Evolutionary conservation across 2,329 filamentous ascomycete species (phyloP), one percentile per base, ranked within the genome.

Genomic region (Colletotrichum trifolii): DNA sequence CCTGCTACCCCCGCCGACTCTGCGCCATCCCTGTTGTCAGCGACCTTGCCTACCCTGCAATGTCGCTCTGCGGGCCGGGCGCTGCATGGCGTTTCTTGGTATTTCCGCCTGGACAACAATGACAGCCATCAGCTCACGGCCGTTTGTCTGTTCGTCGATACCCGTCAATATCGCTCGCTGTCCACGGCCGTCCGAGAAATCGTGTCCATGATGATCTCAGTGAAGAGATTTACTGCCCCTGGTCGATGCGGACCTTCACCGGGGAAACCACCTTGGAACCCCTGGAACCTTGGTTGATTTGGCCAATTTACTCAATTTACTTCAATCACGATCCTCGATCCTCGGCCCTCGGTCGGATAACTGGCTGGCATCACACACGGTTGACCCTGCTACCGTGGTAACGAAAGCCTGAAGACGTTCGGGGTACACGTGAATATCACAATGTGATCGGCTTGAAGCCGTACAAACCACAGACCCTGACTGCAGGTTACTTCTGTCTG

Each of bases 51-150:
- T 38, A 25, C 52, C 57, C 35, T 56, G 57, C 58, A 52, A 62
- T 62, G 58, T 65, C 59, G 56, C 52, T 65, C 46, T 36, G 62
- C 62, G 62, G 62, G 58, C 62, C 62, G 58, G 58, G 36, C 47
- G 47, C 52, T 62, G 36, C 58, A 65, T 65, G 62, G 58, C 36
- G 58, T 61, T 34, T 65, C 58, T 62, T 56, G 52, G 47, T 45
- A 43, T 38, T 52, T 13, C 11, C 50, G 45, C 42, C 36, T 17
- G 35, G 10, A 53, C 49, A 35, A 8, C 39, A 36, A 36, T 43
- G 39, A 38, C 45, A 35, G 39, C 15, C 50, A 54, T 36, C 45
- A 35, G 39, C 15, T 46, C 48, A 42, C 40, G 47, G 47, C 61
- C 56, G n/a, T 55, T 36, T n/a, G 34, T 13, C 40, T 35, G 48